Conservation (phyloP, 2,329 filamentous ascomycete genomes). For the Penicillium sp. region DNA sequence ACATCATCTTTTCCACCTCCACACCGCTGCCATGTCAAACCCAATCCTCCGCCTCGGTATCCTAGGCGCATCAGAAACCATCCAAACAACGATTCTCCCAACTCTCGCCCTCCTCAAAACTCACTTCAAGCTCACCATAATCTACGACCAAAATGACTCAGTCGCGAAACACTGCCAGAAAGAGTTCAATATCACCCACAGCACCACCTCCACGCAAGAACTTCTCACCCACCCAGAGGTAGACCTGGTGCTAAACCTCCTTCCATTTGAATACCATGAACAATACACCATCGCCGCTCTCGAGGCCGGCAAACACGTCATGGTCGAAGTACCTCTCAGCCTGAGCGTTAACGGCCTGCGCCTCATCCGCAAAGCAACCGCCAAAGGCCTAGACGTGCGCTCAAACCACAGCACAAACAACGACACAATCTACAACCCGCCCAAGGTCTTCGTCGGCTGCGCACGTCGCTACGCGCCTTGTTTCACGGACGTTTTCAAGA, state of each 20-base stretch:
- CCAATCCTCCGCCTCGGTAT: slow-evolving; percentile 34
- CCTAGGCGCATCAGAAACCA: slow-evolving; percentile 44
- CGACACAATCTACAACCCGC: slow-evolving; percentile 2
- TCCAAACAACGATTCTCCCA: slow-evolving; percentile 56
- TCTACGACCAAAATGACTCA: slow-evolving; percentile 47
- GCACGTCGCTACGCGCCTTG: slow-evolving; percentile 62
- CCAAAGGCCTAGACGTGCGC: slow-evolving; percentile 6
- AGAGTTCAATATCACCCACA: slow-evolving; percentile 23
- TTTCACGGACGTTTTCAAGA: slow-evolving; percentile 54
- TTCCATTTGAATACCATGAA: slow-evolving; percentile 59
- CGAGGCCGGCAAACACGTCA: slow-evolving; percentile 54
- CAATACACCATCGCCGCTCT: slow-evolving; percentile 54
- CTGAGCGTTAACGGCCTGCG: slow-evolving; percentile 50
- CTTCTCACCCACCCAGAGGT: slow-evolving; percentile 50
- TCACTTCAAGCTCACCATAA: slow-evolving; percentile 48
- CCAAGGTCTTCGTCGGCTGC: slow-evolving; percentile 59
- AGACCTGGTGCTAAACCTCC: slow-evolving; percentile 53
- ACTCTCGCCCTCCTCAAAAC: slow-evolving; percentile 44
- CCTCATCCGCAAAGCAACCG: slow-evolving; percentile 48
- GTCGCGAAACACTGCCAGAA: slow-evolving; percentile 5
- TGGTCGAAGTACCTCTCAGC: slow-evolving; percentile 62
- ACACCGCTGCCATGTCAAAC: slow-evolving; percentile 18
- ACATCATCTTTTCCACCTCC: background rate
- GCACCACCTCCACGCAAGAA: slow-evolving; percentile 40
- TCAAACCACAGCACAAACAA: slow-evolving; percentile 32